Evolutionary conservation across 2,329 filamentous ascomycete genomes (phyloP).

Genomic region (Pseudocercospora macadamiae): DNA sequence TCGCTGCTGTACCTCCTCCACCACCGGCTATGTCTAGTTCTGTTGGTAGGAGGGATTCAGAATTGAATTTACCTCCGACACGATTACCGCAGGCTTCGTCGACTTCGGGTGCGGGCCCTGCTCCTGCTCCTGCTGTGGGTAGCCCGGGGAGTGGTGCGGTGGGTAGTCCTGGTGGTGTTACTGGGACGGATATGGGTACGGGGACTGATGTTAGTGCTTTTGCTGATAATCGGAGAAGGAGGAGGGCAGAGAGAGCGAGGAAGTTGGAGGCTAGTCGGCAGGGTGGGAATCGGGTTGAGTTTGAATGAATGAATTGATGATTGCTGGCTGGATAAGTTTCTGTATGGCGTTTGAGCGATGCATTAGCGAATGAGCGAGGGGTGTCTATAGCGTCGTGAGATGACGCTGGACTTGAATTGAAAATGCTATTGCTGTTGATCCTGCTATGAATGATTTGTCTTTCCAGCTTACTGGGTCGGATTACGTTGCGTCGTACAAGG

Average conservation of each 20-base stretch:
- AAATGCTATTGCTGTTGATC: too few species aligned
- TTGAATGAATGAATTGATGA: constrained; percentile 40
- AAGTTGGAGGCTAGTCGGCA: constrained; percentile 38
- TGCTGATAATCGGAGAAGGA: constrained; percentile 56
- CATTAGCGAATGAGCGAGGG: too few species aligned
- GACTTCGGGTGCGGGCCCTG: constrained; percentile 17
- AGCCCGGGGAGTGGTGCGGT: constrained; percentile 32
- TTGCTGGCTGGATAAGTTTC: neutral
- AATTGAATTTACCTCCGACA: constrained; percentile 36
- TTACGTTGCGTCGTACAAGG: too few species aligned
- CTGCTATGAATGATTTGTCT: too few species aligned
- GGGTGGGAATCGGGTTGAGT: constrained; percentile 49
- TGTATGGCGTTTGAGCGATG: constrained; percentile 4
- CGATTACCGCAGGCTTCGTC: constrained; percentile 14
- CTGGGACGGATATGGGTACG: constrained; percentile 40
- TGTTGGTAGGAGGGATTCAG: constrained; percentile 19
- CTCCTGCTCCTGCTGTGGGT: constrained; percentile 14
- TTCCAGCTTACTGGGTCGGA: too few species aligned
- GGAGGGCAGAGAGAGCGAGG: constrained; percentile 57
- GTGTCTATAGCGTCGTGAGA: too few species aligned
- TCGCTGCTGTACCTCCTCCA: constrained; percentile 35
- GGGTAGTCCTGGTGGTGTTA: constrained; percentile 44
- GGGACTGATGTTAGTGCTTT: constrained; percentile 50
- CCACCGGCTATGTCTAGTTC: constrained; percentile 34
- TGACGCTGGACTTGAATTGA: too few species aligned